Percentiles rank a stretch among this genome's conserved stretches.
These are phyloP conservation scores for Apostasia shenzhenica DNA, from an alignment of 106 monocot species.

Conservation along the genomic window DNA sequence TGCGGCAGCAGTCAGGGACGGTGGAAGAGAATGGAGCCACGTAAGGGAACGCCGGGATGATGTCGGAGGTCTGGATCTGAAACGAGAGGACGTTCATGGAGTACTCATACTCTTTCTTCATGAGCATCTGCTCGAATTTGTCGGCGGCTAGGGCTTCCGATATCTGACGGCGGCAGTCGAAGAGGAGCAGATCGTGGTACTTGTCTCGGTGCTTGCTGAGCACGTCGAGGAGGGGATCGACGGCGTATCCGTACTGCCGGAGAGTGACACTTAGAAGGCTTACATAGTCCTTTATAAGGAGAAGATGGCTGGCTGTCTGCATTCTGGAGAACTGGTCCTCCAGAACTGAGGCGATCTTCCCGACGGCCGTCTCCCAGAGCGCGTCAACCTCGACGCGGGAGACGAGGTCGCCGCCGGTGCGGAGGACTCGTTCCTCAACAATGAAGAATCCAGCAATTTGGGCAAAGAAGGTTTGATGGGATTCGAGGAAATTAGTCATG, in stretches of 20 bases:
- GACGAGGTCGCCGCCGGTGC: conserved; percentile 70
- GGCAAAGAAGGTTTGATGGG: conserved; percentile 95
- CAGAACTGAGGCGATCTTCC: conserved; percentile 84
- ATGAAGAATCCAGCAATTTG: conserved; percentile 99
- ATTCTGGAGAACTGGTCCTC: conserved; percentile 94
- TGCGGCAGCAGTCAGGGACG: conserved; percentile 87
- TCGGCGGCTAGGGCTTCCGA: conserved; percentile 75
- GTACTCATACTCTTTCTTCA: conserved; percentile 99
- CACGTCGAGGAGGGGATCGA: conserved; percentile 76
- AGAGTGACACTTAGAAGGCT: conserved; percentile 69
- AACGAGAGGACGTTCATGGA: conserved; percentile 96
- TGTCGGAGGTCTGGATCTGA: conserved; percentile 86
- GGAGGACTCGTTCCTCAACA: conserved; percentile 69
- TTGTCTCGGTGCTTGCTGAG: conserved; percentile 83
- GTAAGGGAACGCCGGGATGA: conserved; percentile 87
- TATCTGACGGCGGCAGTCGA: conserved; percentile 86
- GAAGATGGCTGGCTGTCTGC: conserved; percentile 85
- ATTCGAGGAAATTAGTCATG: conserved; percentile 87
- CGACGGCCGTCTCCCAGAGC: conserved; percentile 82
- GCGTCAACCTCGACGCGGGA: conserved; percentile 63
- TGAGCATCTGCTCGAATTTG: conserved; percentile 83
- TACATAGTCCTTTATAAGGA: conserved; percentile 89
- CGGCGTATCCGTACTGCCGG: conserved; percentile 63
- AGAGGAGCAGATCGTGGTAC: conserved; percentile 91
- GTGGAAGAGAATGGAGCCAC: conserved; percentile 86